Evolutionary conservation across 768 basidiomycete species (phyloP).

Genomic region (Sutorius australiensis): DNA sequence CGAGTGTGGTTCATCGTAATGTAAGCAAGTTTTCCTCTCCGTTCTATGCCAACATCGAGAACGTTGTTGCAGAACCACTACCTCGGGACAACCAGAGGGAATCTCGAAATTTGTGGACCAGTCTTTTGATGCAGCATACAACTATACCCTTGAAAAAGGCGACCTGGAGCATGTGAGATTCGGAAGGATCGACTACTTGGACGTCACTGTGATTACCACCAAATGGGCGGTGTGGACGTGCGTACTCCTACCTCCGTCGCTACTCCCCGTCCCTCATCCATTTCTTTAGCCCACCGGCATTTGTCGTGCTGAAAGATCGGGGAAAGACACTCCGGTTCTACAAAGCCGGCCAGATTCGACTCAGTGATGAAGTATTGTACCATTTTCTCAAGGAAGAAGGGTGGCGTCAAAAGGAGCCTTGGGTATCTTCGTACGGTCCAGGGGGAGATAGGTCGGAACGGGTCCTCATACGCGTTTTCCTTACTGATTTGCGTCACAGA

Average conservation of each 20-base stretch:
- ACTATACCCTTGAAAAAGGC: constrained; percentile 51
- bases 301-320: constrained; percentile 67
- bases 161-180: constrained; percentile 73
- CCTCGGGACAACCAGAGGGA: constrained; percentile 56
- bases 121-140: constrained; percentile 71
- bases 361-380: constrained; percentile 57
- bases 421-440: constrained; percentile 67
- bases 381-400: constrained; percentile 62
- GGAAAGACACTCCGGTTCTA: constrained; percentile 84
- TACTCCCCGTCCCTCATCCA: neutral
- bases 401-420: constrained; percentile 62
- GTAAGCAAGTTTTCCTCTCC: constrained; percentile 41
- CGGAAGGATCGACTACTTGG: constrained; percentile 85
- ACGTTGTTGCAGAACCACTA: constrained; percentile 45
- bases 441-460: constrained; percentile 64
- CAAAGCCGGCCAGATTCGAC: constrained; percentile 55
- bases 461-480: neutral
- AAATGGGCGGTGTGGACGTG: constrained; percentile 87
- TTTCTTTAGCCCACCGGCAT: constrained; percentile 61
- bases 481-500: constrained; percentile 35
- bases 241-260: constrained; percentile 24
- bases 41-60: neutral
- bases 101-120: constrained; percentile 69
- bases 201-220: constrained; percentile 78
- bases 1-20: constrained; percentile 77